Percentiles rank a stretch among this genome's conserved stretches.
Conservation (phyloP, 2,329 filamentous ascomycete species). For the Amylocarpus encephaloides region DNA sequence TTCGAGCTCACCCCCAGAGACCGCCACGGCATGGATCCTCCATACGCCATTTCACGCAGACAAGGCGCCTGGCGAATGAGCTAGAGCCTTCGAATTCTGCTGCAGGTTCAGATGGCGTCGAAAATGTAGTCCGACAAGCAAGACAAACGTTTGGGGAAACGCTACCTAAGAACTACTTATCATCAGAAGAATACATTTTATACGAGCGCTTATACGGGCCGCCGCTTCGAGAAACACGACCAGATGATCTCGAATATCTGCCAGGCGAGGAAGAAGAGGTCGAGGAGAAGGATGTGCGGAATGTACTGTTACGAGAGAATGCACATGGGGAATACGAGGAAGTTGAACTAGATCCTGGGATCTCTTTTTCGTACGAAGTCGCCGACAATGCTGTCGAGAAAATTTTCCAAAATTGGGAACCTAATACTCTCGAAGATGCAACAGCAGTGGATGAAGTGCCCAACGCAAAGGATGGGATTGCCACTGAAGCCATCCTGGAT, state of each 20-base stretch:
- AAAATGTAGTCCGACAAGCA: slow-evolving; percentile 62
- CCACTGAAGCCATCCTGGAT: neutral
- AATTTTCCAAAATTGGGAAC: slow-evolving; percentile 10
- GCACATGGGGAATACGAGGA: slow-evolving; percentile 56
- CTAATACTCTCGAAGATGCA: too few relatives aligned
- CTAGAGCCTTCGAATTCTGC: neutral
- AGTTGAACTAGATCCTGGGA: slow-evolving; percentile 37
- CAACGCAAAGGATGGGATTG: too few relatives aligned
- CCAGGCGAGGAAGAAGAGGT: slow-evolving; percentile 34
- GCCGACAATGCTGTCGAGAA: slow-evolving; percentile 29
- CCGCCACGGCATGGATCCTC: slow-evolving; percentile 7
- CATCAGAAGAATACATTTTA: slow-evolving; percentile 61
- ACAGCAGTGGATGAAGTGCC: too few relatives aligned
- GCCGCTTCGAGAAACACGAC: slow-evolving; percentile 55
- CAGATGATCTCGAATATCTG: slow-evolving; percentile 49
- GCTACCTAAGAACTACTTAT: slow-evolving; percentile 65
- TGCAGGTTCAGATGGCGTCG: slow-evolving; percentile 26
- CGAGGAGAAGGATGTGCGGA: slow-evolving; percentile 40
- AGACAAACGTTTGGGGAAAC: slow-evolving; percentile 71
- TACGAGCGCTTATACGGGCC: slow-evolving; percentile 79
- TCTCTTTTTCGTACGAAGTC: slow-evolving; percentile 24
- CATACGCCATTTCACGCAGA: slow-evolving; percentile 17
- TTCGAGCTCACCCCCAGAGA: slow-evolving; percentile 5
- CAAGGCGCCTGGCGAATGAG: slow-evolving; percentile 2
- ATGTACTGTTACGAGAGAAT: slow-evolving; percentile 47